Evolutionary conservation across 495 filamentous ascomycete species (phyloP), one percentile per base, ranked within the genome.

Genomic region (Tetracladium marchalianum): DNA sequence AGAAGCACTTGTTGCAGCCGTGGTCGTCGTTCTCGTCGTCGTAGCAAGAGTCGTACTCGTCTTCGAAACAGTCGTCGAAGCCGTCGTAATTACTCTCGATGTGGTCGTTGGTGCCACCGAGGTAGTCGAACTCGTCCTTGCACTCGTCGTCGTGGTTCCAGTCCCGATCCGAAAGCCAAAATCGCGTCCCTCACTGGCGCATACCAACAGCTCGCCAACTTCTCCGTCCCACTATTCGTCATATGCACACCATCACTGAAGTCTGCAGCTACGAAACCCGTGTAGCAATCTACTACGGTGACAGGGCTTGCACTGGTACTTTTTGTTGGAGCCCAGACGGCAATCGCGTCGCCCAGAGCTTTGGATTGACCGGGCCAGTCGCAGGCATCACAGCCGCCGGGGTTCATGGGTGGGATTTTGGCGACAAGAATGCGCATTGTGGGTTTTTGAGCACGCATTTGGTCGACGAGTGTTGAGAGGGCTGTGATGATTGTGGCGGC

Each of bases 351-450:
- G 44, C 71, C 69, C 11, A 70, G 49, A 5, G 43, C 44, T 8
- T 60, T 43, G 11, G 68, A 62, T 9, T 53, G 38, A 3, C 54
- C 53, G 22, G 22, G 22, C 22, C 22, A 27, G 22, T 27, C 22
- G 44, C 65, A 66, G n/a, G 53, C 55, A 0, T 48, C 31, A 43
- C 55, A 64, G 31, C 62, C 60, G 1, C 49, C 40, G 6, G 60
- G 62, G 19, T 57, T 58, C 60, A 74, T 64, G 1, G 70, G 70
- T 12, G 72, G 54, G 41, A 73, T 74, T 47, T 71, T 60, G 0
- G 70, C 70, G 13, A 69, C 66, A 0, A 71, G 44, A 13, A 72
- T 64, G 53, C 64, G 67, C 49, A 71, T 63, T 15, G 37, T 56
- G 6, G 53, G 47, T 40, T 72, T 73, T 18, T 49, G 59, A 10